Base-by-base conservation (phyloP, 2,329 filamentous ascomycete species). In the Sporothrix luriei region DNA sequence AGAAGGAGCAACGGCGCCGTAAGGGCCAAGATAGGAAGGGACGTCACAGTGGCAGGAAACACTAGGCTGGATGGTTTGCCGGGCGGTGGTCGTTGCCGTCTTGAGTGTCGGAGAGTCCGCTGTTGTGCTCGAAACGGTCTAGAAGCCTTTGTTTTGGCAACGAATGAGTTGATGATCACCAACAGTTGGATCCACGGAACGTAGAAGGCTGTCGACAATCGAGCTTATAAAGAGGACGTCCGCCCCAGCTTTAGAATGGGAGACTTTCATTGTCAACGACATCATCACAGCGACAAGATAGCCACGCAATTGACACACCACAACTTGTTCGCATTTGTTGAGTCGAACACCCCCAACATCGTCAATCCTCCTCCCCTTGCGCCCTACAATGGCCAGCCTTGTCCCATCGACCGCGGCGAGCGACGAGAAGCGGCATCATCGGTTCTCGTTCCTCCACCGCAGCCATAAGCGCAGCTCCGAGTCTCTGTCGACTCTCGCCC, bases 361-460 rank as follows among this genome's bases (percentile, higher is more conserved):
- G 3, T 19, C 19, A 40, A 10, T 11, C 14, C 55, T 10, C 19
- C 16, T 21, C 38, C 26, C 2, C 21, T n/a, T n/a, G 13, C 54
- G 24, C 14, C 29, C 3, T 10, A 62, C 40, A 26, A 62, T 62
- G 57, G 57, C 57, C 38, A 62, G 38, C 38, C 57, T 62, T 46
- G 57, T 38, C 38, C 38, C 38, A 43, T 62, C 57, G 16, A 24
- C 57, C 1, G 26, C 40, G n/a, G 57, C 21, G 38, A 26, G 38
- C 6, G 57, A 46, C 38, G 38, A 62, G 21, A 62, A 62, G 57
- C 57, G 57, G 57, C 57, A 38, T 13, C 38, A 46, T 26, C 57
- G 38, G 5, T 62, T 62, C 38, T 62, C 57, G 57, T 62, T 62
- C 21, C 57, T 62, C 21, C 57, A 62, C 40, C 57, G 57, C 19